Percentiles rank a stretch among this genome's conserved stretches.
Evolutionary conservation across 2,329 filamentous ascomycete genomes (phyloP).

Genomic region (Pseudopyricularia cyperi): DNA sequence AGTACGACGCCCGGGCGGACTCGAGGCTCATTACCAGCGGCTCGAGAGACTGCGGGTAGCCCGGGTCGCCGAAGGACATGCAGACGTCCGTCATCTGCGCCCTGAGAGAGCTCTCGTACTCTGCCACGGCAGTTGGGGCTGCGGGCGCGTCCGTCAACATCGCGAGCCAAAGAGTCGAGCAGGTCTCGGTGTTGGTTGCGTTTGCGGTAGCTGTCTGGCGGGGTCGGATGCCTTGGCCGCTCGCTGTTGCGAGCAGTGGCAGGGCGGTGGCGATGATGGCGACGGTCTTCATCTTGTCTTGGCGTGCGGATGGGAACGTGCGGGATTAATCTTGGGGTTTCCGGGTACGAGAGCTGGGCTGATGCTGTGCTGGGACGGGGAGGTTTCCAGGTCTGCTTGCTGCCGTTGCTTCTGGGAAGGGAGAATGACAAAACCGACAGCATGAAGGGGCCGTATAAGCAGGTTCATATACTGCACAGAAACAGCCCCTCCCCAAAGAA

Average conservation of each 20-base stretch:
- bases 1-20: background rate
- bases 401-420: too few species aligned
- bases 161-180: background rate
- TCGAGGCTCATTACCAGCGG: background rate
- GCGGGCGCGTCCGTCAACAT: background rate
- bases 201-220: background rate
- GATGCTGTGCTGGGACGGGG: too few species aligned
- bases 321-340: too few species aligned
- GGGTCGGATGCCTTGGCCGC: background rate
- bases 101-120: background rate
- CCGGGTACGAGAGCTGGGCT: too few species aligned
- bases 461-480: too few species aligned
- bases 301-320: background rate
- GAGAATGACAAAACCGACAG: too few species aligned
- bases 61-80: background rate
- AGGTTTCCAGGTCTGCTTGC: too few species aligned
- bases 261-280: background rate
- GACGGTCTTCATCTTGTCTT: background rate
- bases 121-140: background rate
- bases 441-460: too few species aligned
- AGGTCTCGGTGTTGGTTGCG: background rate
- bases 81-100: background rate
- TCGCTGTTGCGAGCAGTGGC: background rate
- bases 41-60: background rate
- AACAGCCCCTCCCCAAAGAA: too few species aligned